Conservation (phyloP, 164 flowering plant genomes). For the Macadamia integrifolia region DNA sequence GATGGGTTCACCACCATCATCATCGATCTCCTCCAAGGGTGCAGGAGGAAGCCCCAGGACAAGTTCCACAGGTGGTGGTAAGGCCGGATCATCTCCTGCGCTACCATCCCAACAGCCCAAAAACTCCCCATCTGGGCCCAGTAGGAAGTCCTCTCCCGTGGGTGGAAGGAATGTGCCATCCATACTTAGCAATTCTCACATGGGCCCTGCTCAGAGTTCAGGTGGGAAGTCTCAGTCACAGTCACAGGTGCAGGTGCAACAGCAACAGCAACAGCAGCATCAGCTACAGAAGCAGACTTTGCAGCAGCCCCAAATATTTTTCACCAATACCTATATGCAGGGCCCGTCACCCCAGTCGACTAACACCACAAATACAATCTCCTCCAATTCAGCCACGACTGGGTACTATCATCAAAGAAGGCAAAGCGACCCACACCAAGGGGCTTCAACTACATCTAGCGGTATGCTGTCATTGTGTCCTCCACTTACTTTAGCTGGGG, state of each 20-base stretch:
- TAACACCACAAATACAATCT: slow-evolving; percentile 6
- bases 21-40: slow-evolving; percentile 64
- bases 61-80: slow-evolving; percentile 30
- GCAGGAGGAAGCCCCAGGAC: slow-evolving; percentile 76
- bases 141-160: slow-evolving; percentile 67
- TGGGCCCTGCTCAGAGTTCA: slow-evolving; percentile 27
- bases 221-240: slow-evolving; percentile 19
- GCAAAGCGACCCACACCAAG: slow-evolving; percentile 30
- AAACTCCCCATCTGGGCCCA: slow-evolving; percentile 41
- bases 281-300: slow-evolving; percentile 23
- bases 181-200: slow-evolving; percentile 55
- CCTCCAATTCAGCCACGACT: slow-evolving; percentile 22
- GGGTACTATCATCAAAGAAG: slow-evolving; percentile 53
- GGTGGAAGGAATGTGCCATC: slow-evolving; percentile 58
- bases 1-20: slow-evolving; percentile 66
- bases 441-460: slow-evolving; percentile 32
- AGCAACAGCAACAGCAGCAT: slow-evolving; percentile 15
- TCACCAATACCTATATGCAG: slow-evolving; percentile 47
- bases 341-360: slow-evolving; percentile 39
- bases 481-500: slow-evolving; percentile 25
- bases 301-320: slow-evolving; percentile 56
- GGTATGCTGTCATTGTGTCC: slow-evolving; percentile 53
- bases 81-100: slow-evolving; percentile 36
- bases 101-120: slow-evolving; percentile 48
- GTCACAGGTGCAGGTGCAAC: slow-evolving; percentile 14